These are phyloP conservation scores for Paulownia fortunei DNA, from an alignment of 257 asterid genomes.

Conservation along the genomic window DNA sequence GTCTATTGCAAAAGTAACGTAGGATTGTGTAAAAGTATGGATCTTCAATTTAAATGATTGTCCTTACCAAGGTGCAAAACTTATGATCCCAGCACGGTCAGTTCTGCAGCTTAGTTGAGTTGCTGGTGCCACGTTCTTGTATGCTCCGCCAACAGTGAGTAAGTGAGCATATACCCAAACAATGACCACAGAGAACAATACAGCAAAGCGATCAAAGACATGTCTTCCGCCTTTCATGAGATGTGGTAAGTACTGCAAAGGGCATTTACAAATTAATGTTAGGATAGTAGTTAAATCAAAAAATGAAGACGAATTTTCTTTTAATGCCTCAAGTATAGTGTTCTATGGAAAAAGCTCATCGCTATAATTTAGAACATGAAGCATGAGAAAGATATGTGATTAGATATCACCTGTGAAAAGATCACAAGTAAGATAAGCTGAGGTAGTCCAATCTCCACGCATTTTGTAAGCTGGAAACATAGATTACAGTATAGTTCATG, in stretches of 20 bases:
- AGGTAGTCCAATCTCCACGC: conserved; percentile 93
- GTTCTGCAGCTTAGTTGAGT: conserved; percentile 93
- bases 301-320: background rate
- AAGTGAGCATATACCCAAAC: conserved; percentile 92
- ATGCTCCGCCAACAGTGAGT: conserved; percentile 89
- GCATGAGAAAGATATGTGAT: background rate
- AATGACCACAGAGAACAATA: conserved; percentile 69
- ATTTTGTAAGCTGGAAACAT: conserved; percentile 68
- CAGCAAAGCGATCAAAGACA: conserved; percentile 80
- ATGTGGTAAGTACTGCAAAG: conserved; percentile 74
- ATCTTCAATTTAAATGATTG: background rate
- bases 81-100: conserved; percentile 84
- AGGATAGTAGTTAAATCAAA: background rate
- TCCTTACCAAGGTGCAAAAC: conserved; percentile 85
- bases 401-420: conserved; percentile 77
- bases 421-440: conserved; percentile 75
- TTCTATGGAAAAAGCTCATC: background rate
- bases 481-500: conserved; percentile 13
- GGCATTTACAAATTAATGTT: conserved; percentile 7
- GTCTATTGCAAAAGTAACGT: background rate
- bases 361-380: background rate
- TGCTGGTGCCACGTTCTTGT: conserved; percentile 48
- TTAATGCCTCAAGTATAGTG: background rate
- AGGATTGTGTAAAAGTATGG: background rate
- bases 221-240: conserved; percentile 61